Evolutionary conservation across 805 yeast genomes (phyloP).

Genomic region (Zygoascus flipseniorum): DNA sequence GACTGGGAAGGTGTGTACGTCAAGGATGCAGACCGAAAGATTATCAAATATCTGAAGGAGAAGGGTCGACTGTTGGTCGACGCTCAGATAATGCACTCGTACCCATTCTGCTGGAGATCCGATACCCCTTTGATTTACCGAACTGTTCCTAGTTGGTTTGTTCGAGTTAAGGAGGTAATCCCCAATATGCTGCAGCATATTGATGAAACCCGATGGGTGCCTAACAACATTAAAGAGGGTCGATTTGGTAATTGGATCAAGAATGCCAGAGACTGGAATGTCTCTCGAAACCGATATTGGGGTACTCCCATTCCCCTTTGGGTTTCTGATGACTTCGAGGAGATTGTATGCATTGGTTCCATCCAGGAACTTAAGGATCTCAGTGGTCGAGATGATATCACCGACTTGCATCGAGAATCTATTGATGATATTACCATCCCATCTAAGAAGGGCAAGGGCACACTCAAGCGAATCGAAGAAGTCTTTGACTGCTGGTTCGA

Average conservation of each 20-base stretch:
- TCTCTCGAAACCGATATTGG: conserved; percentile 98
- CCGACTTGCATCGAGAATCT: conserved; percentile 85
- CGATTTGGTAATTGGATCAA: conserved; percentile 97
- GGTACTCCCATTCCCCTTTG: conserved; percentile 99
- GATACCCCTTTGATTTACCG: conserved; percentile 95
- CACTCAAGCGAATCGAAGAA: conserved; percentile 83
- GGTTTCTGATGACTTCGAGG: conserved; percentile 91
- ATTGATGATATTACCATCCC: conserved; percentile 93
- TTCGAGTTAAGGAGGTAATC: conserved; percentile 75
- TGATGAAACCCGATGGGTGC: conserved; percentile 90
- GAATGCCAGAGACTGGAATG: conserved; percentile 98
- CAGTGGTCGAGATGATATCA: conserved; percentile 72
- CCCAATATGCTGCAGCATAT: conserved; percentile 87
- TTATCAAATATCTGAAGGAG: conserved; percentile 76
- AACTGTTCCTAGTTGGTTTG: conserved; percentile 98
- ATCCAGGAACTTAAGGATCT: conserved; percentile 76
- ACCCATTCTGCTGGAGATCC: conserved; percentile 99
- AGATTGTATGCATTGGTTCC: conserved; percentile 88
- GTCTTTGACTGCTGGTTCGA: conserved; percentile 99
- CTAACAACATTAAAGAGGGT: conserved; percentile 80
- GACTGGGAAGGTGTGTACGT: conserved; percentile 80
- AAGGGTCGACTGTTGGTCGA: conserved; percentile 66
- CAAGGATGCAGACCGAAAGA: conserved; percentile 89
- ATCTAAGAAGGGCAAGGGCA: conserved; percentile 81
- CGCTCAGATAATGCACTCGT: conserved; percentile 86